Evolutionary conservation across 768 basidiomycete genomes (phyloP), one percentile per base, ranked within the genome.

Genomic region (Amanita rimosa): DNA sequence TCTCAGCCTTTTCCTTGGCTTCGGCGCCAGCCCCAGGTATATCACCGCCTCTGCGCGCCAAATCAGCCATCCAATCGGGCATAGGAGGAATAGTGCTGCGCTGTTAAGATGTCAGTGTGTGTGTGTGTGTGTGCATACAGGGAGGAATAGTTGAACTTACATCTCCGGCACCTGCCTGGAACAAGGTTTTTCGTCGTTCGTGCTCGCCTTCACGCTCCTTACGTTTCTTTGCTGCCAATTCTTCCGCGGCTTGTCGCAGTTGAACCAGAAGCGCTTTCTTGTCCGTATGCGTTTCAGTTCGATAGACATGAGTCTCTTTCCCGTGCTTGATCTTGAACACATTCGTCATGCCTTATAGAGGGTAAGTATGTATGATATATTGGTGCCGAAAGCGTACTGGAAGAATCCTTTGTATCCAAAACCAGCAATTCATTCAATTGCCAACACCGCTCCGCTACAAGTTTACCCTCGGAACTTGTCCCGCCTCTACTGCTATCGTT

Each of bases 121-220:
- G 7, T 50, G 9, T 48, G 22, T 47, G 9, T 24, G 7, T 35
- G 14, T 13, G 7, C 7, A 44, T 33, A 34, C 31, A 21, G 27
- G 26, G 39, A 24, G 2, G 19, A 29, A 42, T 6, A 43, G 13
- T n/a, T 48, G 17, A 21, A 59, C 64, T 43, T 54, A 65, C 64
- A 54, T 65, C 60, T 51, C 74, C 76, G 39, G 70, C 58, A 33
- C 66, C 66, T 27, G 65, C 66, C 49, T 74, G 67, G 78, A 81
- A 87, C 62, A 85, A 62, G 55, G 76, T 86, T 64, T 90, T 89
- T 37, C 93, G 73, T 49, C 91, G 72, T 60, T 93, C 90, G 57
- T 96, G 84, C 66, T 94, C 88, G 44, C 89, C 88, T 66, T 98
- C 86, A 49, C 92, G 85, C 58, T 97, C 92, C 63, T 92, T 95